Base-by-base conservation (phyloP, 257 asterid genomes). In the Paraleonurus japonicus region DNA sequence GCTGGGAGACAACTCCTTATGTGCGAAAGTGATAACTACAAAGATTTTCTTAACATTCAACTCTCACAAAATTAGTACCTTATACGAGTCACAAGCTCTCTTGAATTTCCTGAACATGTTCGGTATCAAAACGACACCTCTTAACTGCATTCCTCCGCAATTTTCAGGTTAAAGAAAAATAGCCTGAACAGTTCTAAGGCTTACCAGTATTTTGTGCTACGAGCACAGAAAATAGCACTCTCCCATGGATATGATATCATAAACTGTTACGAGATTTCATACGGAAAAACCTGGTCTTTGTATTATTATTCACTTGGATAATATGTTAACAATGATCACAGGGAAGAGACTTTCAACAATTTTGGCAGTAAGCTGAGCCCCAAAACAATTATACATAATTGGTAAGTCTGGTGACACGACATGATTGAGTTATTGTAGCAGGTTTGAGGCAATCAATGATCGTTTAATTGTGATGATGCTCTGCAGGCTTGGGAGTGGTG, bases 331-430 rank as follows among this genome's bases (percentile, higher is more conserved):
- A 50, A 43, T 33, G 37, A 55, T 67, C 35, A 47, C 82, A 93
- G 98, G 98, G 98, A 94, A 82, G 98, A 94, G 85, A 94, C 97
- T 0, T 94, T 94, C 85, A 87, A 87, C 81, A 81, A 87, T 83
- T 94, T 94, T 9, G 98, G 98, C 27, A 87, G 76, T 64, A 90
- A 94, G 78, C 73, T 94, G 92, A 85, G 77, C 89, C 92, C 77
- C 12, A 87, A 89, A 83, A 90, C 98, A 1, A 81, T 94, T 45
- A 84, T 94, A 60, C 98, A 94, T 77, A 89, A 94, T 74, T 94
- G 98, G 98, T 90, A 84, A 35, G 86, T 45, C 47, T 30, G 10
- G n/a, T 39, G 37, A 39, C 7, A 26, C 60, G 50, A 60, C 68
- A 64, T 12, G 15, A 9, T 30, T 8, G 30, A 79, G 62, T 45